phyloP scores from a whole-genome alignment of 1,284 basidiomycete species.

The Naganishia liquefaciens region DNA sequence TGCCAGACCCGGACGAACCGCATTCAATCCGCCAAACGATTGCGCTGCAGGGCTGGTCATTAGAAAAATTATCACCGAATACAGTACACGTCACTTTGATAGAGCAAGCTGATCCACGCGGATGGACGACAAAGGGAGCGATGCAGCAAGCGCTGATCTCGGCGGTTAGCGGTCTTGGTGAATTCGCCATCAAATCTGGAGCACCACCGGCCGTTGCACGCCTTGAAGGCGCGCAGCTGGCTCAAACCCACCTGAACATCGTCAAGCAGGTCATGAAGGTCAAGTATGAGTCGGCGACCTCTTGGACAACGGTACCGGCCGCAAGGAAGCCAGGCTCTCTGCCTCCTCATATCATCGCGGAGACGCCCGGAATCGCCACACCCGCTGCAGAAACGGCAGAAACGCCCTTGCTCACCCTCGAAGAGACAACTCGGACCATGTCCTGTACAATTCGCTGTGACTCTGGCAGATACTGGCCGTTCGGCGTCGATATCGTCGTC shows the following conservation, averaged over 20 bases:
- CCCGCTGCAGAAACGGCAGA: conserved; percentile 35
- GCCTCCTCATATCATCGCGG: conserved; percentile 26
- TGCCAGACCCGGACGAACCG: conserved; percentile 67
- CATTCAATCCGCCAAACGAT: conserved; percentile 89
- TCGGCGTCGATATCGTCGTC: conserved; percentile 82
- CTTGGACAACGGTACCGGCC: conserved; percentile 35
- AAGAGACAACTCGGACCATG: conserved; percentile 59
- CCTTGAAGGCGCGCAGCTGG: conserved; percentile 72
- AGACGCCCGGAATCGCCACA: conserved; percentile 1
- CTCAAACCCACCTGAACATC: conserved; percentile 78
- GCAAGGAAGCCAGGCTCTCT: conserved; percentile 30
- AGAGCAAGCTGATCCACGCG: conserved; percentile 95
- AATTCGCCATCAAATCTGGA: conserved; percentile 91
- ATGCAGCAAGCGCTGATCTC: conserved; percentile 89
- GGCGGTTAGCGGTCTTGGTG: conserved; percentile 82
- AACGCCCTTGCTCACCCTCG: conserved; percentile 7
- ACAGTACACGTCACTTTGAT: conserved; percentile 92
- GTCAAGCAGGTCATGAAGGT: conserved; percentile 79
- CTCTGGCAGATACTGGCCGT: conserved; percentile 79
- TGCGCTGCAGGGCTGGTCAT: conserved; percentile 94
- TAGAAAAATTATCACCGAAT: conserved; percentile 91
- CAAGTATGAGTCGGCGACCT: conserved; percentile 65
- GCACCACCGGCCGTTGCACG: conserved; percentile 88
- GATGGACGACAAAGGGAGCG: conserved; percentile 93
- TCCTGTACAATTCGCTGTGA: conserved; percentile 96